Base-by-base conservation (phyloP, 169 alveolate species). In the Plasmodium knowlesi region DNA sequence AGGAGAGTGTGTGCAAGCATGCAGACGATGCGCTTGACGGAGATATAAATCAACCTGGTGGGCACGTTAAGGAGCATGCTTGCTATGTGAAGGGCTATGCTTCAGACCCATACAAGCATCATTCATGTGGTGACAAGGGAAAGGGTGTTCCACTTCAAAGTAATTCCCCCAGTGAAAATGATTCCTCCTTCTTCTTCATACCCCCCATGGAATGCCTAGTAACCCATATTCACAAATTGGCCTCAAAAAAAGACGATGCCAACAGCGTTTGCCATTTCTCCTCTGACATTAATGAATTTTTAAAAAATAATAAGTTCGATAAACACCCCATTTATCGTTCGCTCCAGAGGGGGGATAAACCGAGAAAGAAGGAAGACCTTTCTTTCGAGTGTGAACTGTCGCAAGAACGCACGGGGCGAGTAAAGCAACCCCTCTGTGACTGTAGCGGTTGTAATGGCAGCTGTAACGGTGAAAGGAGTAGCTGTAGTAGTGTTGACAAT, bases 161-260 rank as follows among this genome's bases (percentile, higher is more conserved):
- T 37, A 9, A n/a, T 39, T 30, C 76, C 32, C 8, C 12, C 10
- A 73, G 22, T 39, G 19, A 3, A 10, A 86, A 50, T 25, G 79
- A 53, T 10, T 80, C 94, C 22, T 90, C 95, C 37, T 90, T 81
- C 83, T 81, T 90, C 82, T 90, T 79, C 57, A 90, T 90, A 43
- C 95, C 95, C 14, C 95, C 95, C 10, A 43, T 90, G 84, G 92
- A 90, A 70, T 90, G 9, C 43, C 43, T 90, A n/a, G 95, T 90
- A n/a, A 80, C 95, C 2, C 78, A 90, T 50, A 81, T 90, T 41
- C 30, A 81, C 61, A 90, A 90, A 19, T 19, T 90, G 39, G 22
- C 50, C 43, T 22, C 53, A 2, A 46, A 43, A 43, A 50, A 85
- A 46, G 39, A 22, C 5, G n/a, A 30, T 73, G 19, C 37, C 32